Conservation (phyloP, 352 stramenopile species). For the Pythium sukuiense region DNA sequence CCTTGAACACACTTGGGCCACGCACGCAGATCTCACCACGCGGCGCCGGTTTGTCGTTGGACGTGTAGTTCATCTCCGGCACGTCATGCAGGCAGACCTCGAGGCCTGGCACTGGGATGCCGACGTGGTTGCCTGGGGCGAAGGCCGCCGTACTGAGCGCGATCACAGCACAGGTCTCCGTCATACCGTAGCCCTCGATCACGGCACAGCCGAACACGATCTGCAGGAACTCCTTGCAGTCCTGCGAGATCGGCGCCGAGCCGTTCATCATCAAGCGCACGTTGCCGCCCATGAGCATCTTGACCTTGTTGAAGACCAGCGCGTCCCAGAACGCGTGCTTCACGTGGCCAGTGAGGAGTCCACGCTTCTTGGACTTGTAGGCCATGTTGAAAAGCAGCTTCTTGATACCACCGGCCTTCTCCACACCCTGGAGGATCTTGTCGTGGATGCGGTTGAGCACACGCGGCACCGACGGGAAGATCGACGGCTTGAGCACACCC, state of each 20-base stretch:
- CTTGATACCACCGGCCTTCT: constrained; percentile 35
- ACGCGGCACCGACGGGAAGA: constrained; percentile 91
- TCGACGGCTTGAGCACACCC: constrained; percentile 82
- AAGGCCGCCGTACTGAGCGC: constrained; percentile 59
- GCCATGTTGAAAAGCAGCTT: constrained; percentile 54
- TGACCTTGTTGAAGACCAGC: constrained; percentile 91
- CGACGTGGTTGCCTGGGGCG: constrained; percentile 85
- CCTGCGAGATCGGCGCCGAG: constrained; percentile 87
- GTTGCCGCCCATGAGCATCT: constrained; percentile 80
- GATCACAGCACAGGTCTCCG: constrained; percentile 86
- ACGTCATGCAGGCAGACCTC: constrained; percentile 90
- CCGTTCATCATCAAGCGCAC: constrained; percentile 90
- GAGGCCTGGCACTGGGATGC: constrained; percentile 49
- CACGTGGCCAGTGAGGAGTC: constrained; percentile 36
- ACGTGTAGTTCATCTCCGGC: constrained; percentile 95
- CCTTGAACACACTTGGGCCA: constrained; percentile 78
- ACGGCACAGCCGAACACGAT: constrained; percentile 88
- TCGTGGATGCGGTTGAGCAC: constrained; percentile 96
- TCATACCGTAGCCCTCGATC: constrained; percentile 94
- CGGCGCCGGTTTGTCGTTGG: constrained; percentile 48
- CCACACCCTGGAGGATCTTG: constrained; percentile 83
- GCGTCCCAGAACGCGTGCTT: constrained; percentile 86
- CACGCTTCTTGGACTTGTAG: constrained; percentile 38
- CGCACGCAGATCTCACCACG: constrained; percentile 51
- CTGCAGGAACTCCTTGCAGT: constrained; percentile 93